phyloP scores from a whole-genome alignment of 176 grass and related monocot species.

The Chloris gayana region DNA sequence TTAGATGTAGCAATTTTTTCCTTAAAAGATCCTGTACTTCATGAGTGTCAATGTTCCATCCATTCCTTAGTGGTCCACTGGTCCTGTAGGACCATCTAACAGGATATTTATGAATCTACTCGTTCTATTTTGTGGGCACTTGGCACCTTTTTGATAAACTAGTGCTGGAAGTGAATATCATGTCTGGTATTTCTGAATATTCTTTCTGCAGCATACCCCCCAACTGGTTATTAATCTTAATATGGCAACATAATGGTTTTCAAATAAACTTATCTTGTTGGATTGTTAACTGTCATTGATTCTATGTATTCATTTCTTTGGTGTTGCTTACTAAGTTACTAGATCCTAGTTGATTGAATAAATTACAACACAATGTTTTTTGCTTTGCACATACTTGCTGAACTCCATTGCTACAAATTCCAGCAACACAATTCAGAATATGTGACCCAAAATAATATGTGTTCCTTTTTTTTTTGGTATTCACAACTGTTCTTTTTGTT shows the following conservation, averaged over 20 bases:
- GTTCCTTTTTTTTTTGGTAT: conserved; percentile 27
- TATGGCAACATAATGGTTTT: conserved; percentile 14
- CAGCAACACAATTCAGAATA: background rate
- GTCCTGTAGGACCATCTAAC: background rate
- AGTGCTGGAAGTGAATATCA: conserved; percentile 18
- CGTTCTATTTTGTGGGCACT: background rate
- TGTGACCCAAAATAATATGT: background rate
- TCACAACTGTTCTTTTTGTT: conserved; percentile 46
- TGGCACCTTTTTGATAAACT: background rate
- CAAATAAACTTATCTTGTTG: background rate
- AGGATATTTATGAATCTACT: background rate
- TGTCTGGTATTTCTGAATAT: background rate
- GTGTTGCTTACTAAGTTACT: background rate
- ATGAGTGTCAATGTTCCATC: background rate
- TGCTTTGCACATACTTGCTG: conserved; percentile 6
- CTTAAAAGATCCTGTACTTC: background rate
- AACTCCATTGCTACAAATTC: background rate
- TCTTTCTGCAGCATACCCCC: background rate
- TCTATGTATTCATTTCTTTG: background rate
- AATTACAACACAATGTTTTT: background rate
- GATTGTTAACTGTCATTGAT: background rate
- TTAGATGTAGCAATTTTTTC: background rate
- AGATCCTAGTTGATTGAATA: background rate
- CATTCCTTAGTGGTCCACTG: background rate
- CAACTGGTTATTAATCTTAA: background rate